Conservation (phyloP, 2,329 filamentous ascomycete genomes). For the Gnomoniopsis smithogilvyi region DNA sequence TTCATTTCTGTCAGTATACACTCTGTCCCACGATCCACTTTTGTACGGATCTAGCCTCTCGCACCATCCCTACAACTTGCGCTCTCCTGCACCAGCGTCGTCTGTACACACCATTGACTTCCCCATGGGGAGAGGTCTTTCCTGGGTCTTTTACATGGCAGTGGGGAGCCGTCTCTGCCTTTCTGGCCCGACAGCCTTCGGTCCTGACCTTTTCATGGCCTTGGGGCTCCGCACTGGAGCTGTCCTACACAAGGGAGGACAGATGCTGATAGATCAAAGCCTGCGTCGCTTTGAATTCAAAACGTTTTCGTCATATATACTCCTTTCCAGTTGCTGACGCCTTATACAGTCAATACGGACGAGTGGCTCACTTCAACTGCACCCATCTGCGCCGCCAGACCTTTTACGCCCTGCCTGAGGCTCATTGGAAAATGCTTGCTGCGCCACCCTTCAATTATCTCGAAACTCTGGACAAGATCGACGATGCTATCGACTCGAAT, state of each 20-base stretch:
- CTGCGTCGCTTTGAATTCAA: background rate
- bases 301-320: background rate
- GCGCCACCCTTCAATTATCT: constrained; percentile 79
- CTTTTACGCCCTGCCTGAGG: constrained; percentile 84
- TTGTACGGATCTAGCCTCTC: background rate
- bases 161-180: too few species aligned
- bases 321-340: constrained; percentile 6
- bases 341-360: constrained; percentile 70
- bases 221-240: too few species aligned
- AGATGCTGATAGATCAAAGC: too few species aligned
- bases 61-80: background rate
- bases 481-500: constrained; percentile 86
- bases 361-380: constrained; percentile 80
- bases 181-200: too few species aligned
- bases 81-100: background rate
- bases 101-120: background rate
- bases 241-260: too few species aligned
- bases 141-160: too few species aligned
- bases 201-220: too few species aligned
- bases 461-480: constrained; percentile 72
- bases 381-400: constrained; percentile 88
- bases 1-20: constrained; percentile 74
- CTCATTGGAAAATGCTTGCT: constrained; percentile 80
- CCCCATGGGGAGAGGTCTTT: too few species aligned
- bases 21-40: constrained; percentile 1